Base-by-base conservation (phyloP, 192 early-diverging fungal species). In the Coemansia sp. region DNA sequence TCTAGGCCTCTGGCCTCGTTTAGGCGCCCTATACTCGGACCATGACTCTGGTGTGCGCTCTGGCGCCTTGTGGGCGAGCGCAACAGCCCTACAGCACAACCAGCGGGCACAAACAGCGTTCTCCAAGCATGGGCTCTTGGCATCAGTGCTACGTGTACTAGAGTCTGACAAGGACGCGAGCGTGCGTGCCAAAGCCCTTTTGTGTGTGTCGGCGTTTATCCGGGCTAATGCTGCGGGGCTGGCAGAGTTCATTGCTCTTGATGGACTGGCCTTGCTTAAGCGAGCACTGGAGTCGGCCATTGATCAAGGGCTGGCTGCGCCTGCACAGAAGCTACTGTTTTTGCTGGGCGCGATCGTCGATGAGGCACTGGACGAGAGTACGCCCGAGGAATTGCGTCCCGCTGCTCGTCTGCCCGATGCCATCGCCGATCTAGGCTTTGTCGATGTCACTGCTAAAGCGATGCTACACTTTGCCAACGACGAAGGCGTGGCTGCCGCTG, bases 11-110 rank as follows among this genome's bases (percentile, higher is more conserved):
- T 99, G 95, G 95, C 85, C 86, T 43, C 84, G 88, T 9, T 76
- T 99, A 16, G 59, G 96, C 16, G 21, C 53, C 20, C 70, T 73
- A 9, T 69, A 62, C 55, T 33, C 64, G 16, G 81, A 87, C 38
- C 53, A 63, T 1, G 86, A 90, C 39, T 68, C 79, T 0, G 68
- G 80, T 57, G 62, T 95, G 26, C 85, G 94, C 37, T 79, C 83
- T 37, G 88, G 86, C 35, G 88, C 88, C 4, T 88, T 91, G 20
- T 99, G 95, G 97, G 90, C 95, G 10, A 86, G 93, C 59, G 95
- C 94, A 9, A 99, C 95, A 9, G 89, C 91, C 3, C 88, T 96
- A 7, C 95, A 99, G 74, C 95, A 99, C 78, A 98, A 99, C 71
- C 86, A 88, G 21, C 81, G 83, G 33, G 91, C 93, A 5, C 95